Percentiles rank a stretch among this genome's conserved stretches.
Evolutionary conservation across 192 early-diverging fungal genomes (phyloP).

Genomic region (Helicostylum pulchrum): DNA sequence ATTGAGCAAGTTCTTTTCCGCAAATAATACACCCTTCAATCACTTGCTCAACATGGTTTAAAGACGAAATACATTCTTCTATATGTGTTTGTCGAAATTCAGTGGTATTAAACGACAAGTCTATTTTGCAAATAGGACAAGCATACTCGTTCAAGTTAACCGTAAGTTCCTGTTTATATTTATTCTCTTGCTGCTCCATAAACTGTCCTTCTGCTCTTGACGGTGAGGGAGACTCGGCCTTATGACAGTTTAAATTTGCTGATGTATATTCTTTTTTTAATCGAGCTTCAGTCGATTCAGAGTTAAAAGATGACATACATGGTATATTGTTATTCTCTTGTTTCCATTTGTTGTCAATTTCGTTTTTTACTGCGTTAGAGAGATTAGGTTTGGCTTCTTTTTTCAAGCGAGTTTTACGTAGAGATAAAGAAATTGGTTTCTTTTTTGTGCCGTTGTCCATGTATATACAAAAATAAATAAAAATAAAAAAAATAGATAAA

Average conservation of each 20-base stretch:
- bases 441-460: not conserved
- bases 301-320: not conserved
- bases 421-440: not conserved
- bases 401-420: not conserved
- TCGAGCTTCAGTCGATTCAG: no score
- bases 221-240: no score
- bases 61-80: not conserved
- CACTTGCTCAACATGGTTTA: not conserved
- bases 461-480: no score
- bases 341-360: not conserved
- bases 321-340: not conserved
- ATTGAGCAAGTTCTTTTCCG: not conserved
- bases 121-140: constrained; percentile 2
- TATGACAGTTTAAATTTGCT: no score
- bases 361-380: no score
- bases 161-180: not conserved
- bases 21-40: constrained; percentile 5
- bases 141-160: not conserved
- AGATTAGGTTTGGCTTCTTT: not conserved
- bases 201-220: no score
- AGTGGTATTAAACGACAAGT: not conserved
- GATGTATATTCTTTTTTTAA: no score
- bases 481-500: no score
- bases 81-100: constrained; percentile 4
- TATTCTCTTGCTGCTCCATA: not conserved